phyloP scores from a whole-genome alignment of 2,329 filamentous ascomycete genomes.

The Xylaria sp. region DNA sequence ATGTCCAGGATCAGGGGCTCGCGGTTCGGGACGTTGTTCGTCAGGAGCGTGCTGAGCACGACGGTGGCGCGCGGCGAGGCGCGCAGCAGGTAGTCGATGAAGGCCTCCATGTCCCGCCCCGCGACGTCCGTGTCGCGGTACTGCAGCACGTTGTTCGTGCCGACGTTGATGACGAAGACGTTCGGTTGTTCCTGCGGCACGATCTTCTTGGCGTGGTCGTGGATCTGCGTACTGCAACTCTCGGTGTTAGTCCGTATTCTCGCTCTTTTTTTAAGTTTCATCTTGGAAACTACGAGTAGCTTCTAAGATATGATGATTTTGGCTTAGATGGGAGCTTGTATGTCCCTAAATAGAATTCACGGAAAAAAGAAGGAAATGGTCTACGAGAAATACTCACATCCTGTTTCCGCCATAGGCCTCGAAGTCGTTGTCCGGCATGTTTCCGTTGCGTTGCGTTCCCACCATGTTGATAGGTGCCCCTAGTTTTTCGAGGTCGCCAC shows the following conservation, averaged over 20 bases:
- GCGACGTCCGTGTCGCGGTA: constrained; percentile 42
- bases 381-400: background rate
- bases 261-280: no score
- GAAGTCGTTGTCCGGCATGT: constrained; percentile 49
- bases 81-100: constrained; percentile 47
- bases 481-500: constrained; percentile 41
- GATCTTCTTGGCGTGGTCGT: constrained; percentile 44
- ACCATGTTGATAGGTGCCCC: constrained; percentile 48
- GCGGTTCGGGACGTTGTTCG: constrained; percentile 44
- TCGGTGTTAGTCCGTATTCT: background rate
- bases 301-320: background rate
- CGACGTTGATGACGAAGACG: constrained; percentile 49
- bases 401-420: constrained; percentile 49
- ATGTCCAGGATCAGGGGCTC: constrained; percentile 45
- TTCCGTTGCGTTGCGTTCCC: constrained; percentile 47
- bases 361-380: background rate
- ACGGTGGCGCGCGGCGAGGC: constrained; percentile 46
- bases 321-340: background rate
- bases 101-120: constrained; percentile 42
- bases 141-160: constrained; percentile 50
- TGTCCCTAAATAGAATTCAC: background rate
- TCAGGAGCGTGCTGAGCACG: constrained; percentile 46
- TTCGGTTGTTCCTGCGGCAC: constrained; percentile 46
- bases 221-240: constrained; percentile 44
- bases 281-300: no score